Base-by-base conservation (phyloP, 73 alveolate genomes). In the Stentor roeselii region DNA sequence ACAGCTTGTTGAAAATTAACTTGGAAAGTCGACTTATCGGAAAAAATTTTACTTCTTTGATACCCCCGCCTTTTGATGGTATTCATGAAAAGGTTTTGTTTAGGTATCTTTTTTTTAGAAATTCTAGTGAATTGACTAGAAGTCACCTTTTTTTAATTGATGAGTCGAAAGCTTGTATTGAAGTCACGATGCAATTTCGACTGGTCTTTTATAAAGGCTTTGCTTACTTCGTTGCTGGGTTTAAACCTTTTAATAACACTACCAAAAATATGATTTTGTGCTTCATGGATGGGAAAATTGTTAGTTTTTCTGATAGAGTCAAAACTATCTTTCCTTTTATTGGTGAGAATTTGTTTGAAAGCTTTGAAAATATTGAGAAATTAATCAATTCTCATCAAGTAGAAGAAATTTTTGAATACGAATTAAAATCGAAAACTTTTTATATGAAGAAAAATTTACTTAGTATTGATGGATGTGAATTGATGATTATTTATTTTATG, bases 1-100 rank as follows among this genome's bases (percentile, higher is more conserved):
- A 27, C n/a, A n/a, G 41, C 21, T 32, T 67, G 80, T 40, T 67
- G 34, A 67, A 40, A 1, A 67, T 67, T 30, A 32, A 34, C 34
- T 14, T 15, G 0, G 34, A 14, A 21, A 21, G 21, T 1, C 27
- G 34, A 1, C 34, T 21, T 32, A 21, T 67, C 14, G 80, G 80
- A 1, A 67, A 36, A 34, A 67, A 32, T 32, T 67, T 67, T 32
- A 67, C 80, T 1, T 27, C 21, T 15, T 34, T 67, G 1, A 67
- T 67, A 21, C 80, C 80, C 34, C 41, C 80, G 27, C 80, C 80
- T 67, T 67, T 67, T 67, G 80, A 67, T 67, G 80, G 21, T 21
- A 67, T 67, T 15, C 80, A 67, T 67, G 37, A 67, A 14, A 32
- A 67, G 21, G 37, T 67, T 67, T 67, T 67, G 34, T 21, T 21